Evolutionary conservation across 2,329 filamentous ascomycete species (phyloP), one percentile per base, ranked within the genome.

Genomic region (Nemania serpens): DNA sequence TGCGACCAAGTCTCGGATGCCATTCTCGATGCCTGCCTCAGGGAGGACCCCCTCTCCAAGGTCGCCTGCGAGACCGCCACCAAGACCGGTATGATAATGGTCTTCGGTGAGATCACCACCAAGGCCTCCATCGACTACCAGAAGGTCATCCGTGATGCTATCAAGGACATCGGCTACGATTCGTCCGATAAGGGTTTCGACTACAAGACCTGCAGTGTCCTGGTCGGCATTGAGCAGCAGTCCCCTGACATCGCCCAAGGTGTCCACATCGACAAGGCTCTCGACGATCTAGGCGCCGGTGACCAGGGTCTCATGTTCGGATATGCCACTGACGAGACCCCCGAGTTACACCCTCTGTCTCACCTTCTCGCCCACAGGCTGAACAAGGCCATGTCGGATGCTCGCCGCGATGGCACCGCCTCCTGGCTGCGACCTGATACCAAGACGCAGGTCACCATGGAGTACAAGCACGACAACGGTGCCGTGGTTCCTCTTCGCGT

Each of bases 291-390:
- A 69, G 95, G 95, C 81, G 95, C 95, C 66, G 95, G 95, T 90
- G 95, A 99, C 82, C 95, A 99, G 86, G 95, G 95, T 85, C 97
- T 99, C 86, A 99, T 99, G 95, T 99, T 99, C 81, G 95, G 95
- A 74, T 99, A 99, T 86, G 95, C 95, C 79, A 97, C 95, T 74
- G 95, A 99, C 75, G 95, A 99, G 87, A 98, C 95, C 73, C 93
- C 94, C 65, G 95, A 99, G 84, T 87, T 96, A 72, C 91, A 98
- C 77, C 95, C 95, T 70, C 85, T 99, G 75, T 98, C 94, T 74
- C 86, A 98, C 71, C 87, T 94, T 74, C 88, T 98, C 75, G 90
- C 95, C 75, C 95, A 99, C 88, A 93, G 93, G 86, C 91, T 99
- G 73, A 99, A 99, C 84, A 85, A 89, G 76, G 92, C 92, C 79